phyloP scores from a whole-genome alignment of 2,329 filamentous ascomycete genomes.

The Akanthomyces muscarius region DNA sequence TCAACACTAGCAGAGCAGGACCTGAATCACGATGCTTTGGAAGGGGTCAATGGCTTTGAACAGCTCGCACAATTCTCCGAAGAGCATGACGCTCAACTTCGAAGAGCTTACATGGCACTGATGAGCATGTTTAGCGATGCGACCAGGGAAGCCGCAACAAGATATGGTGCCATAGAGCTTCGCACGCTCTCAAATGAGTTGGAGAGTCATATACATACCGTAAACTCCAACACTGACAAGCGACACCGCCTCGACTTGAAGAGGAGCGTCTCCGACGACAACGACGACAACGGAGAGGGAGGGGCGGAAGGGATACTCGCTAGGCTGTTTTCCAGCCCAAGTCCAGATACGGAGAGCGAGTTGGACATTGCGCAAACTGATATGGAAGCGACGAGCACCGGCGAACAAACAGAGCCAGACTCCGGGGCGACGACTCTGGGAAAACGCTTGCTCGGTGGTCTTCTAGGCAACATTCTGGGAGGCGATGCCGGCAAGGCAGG shows the following conservation, averaged over 20 bases:
- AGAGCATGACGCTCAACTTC: slow-evolving; percentile 14
- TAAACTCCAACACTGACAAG: slow-evolving; percentile 19
- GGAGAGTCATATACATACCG: slow-evolving; percentile 15
- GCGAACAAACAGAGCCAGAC: background rate
- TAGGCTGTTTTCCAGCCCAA: background rate
- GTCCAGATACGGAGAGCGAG: background rate
- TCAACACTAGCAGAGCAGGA: background rate
- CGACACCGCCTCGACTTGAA: slow-evolving; percentile 14
- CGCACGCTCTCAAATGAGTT: slow-evolving; percentile 17
- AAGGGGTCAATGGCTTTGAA: background rate
- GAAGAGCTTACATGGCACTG: slow-evolving; percentile 19
- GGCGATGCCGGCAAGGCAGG: background rate
- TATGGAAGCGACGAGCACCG: background rate
- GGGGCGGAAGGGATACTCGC: background rate
- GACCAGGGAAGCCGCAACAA: slow-evolving; percentile 15
- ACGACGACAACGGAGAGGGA: background rate
- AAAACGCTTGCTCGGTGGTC: background rate
- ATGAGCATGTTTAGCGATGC: slow-evolving; percentile 20
- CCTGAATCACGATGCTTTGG: background rate
- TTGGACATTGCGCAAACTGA: background rate
- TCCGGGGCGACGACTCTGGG: background rate
- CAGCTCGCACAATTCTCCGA: background rate
- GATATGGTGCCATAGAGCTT: slow-evolving; percentile 18
- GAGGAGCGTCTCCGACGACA: background rate
- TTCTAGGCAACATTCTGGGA: background rate